These are phyloP conservation scores for Aspergillus heteromorphus DNA, from an alignment of 495 filamentous ascomycete genomes.

Conservation along the genomic window DNA sequence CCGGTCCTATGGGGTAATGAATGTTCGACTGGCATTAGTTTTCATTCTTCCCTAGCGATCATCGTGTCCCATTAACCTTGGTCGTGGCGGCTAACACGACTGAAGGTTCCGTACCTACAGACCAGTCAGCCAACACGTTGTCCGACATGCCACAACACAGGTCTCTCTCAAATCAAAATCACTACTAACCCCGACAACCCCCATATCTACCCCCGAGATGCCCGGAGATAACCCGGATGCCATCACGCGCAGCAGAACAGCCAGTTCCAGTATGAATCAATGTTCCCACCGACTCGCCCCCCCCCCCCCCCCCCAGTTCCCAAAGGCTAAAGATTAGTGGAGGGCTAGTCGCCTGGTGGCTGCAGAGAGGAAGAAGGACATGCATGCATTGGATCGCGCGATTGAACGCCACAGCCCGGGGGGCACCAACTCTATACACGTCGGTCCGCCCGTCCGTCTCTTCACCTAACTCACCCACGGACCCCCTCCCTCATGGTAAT, in stretches of 20 bases:
- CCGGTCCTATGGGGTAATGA: background rate
- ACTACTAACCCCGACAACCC: background rate
- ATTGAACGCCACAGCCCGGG: conserved; percentile 4
- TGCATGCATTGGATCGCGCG: conserved; percentile 4
- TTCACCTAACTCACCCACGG: background rate
- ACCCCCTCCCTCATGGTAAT: background rate
- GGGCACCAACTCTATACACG: background rate
- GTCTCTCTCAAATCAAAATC: background rate
- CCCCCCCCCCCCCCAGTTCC: background rate
- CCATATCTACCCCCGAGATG: background rate
- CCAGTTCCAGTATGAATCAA: too few species aligned
- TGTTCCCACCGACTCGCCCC: background rate
- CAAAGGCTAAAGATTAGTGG: background rate
- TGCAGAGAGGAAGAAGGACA: background rate
- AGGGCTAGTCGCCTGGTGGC: conserved; percentile 1
- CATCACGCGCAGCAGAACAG: background rate
- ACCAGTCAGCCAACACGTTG: background rate
- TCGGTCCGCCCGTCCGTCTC: too few species aligned
- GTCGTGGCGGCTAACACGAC: too few species aligned
- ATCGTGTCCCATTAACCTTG: too few species aligned
- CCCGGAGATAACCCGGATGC: background rate
- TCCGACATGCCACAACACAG: background rate
- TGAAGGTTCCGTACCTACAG: background rate
- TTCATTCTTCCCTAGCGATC: too few species aligned
- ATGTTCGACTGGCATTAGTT: too few species aligned